A percentile compares a stretch with the other conserved stretches of the same genome.
phyloP scores from a whole-genome alignment of 2,329 filamentous ascomycete genomes.

The Malbranchea zuffiana region DNA sequence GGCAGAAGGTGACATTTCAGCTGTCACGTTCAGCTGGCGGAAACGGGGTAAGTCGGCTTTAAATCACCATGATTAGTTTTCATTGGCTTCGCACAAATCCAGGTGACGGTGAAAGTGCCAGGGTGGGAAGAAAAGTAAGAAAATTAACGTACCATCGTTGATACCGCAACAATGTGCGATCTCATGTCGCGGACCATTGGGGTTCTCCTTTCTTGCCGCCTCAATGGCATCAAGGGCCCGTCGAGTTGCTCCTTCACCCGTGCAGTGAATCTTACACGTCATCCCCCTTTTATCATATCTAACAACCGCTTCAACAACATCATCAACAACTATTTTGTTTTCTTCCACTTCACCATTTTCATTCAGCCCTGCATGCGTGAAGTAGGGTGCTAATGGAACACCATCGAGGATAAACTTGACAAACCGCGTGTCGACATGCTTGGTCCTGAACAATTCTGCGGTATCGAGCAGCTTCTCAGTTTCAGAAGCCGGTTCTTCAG shows the following conservation, averaged over 20 bases:
- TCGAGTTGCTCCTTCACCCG: not conserved
- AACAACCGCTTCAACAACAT: not conserved
- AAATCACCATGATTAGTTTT: not conserved
- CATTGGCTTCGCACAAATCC: not conserved
- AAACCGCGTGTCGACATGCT: not conserved
- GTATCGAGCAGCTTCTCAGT: not conserved
- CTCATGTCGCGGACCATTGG: not conserved
- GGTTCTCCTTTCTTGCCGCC: not conserved
- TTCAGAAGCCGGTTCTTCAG: not conserved
- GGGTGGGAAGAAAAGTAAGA: not conserved
- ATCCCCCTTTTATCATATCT: not conserved
- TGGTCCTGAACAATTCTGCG: not conserved
- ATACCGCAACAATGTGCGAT: not conserved
- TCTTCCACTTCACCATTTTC: not conserved
- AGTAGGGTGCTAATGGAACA: not conserved
- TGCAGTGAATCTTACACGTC: not conserved
- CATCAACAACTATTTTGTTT: not conserved
- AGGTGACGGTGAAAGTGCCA: not conserved
- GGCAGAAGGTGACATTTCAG: not conserved
- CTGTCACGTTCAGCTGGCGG: not conserved
- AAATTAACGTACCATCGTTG: not conserved
- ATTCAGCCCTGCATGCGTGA: not conserved
- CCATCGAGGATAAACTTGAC: slow-evolving; percentile 1
- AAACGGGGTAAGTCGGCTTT: not conserved
- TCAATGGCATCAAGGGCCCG: not conserved